Evolutionary conservation across 2,329 filamentous ascomycete species (phyloP).

Genomic region (Penicillium brasilianum): DNA sequence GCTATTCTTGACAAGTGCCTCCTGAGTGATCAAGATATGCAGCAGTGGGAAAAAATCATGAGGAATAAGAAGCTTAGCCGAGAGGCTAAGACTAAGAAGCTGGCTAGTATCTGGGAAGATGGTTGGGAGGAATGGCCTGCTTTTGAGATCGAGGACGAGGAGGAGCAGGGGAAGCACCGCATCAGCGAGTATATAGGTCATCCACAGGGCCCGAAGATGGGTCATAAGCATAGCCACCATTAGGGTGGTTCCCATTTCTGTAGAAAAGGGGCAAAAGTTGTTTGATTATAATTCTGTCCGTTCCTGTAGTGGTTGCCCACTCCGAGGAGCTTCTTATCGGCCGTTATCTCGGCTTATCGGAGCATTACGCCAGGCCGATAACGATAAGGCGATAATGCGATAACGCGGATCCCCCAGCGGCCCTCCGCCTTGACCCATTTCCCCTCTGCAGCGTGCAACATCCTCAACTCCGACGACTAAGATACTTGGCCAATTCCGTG

Average conservation of each 20-base stretch:
- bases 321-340: background rate
- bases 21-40: conserved; percentile 64
- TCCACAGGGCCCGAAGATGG: conserved; percentile 20
- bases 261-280: background rate
- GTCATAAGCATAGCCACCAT: conserved; percentile 10
- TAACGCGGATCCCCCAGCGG: background rate
- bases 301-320: background rate
- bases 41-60: conserved; percentile 61
- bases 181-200: conserved; percentile 37
- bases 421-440: conserved; percentile 11
- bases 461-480: background rate
- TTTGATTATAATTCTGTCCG: background rate
- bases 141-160: conserved; percentile 47
- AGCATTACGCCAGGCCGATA: background rate
- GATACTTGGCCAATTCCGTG: background rate
- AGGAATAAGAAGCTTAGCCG: conserved; percentile 42
- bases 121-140: conserved; percentile 63
- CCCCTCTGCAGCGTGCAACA: conserved; percentile 9
- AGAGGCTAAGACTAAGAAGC: conserved; percentile 52
- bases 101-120: conserved; percentile 62
- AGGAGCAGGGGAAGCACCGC: conserved; percentile 37
- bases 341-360: background rate
- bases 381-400: conserved; percentile 12
- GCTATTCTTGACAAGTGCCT: conserved; percentile 64
- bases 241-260: background rate